Conservation (phyloP, 106 monocot genomes). For the Apostasia shenzhenica region DNA sequence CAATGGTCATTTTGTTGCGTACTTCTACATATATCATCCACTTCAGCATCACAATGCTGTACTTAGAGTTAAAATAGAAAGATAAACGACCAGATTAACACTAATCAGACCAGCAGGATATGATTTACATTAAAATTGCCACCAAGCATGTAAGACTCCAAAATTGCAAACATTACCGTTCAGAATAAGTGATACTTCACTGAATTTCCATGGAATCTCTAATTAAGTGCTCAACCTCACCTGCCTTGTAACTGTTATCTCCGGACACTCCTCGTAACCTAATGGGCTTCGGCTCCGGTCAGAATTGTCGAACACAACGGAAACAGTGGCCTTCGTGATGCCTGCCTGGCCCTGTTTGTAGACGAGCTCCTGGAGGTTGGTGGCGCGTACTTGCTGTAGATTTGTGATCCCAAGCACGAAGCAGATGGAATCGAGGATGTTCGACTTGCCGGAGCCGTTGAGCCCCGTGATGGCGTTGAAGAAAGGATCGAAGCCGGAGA, state of each 20-base stretch:
- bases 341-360: conserved; percentile 99
- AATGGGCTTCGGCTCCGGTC: conserved; percentile 75
- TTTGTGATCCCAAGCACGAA: conserved; percentile 97
- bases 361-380: conserved; percentile 89
- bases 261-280: conserved; percentile 74
- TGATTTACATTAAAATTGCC: too few relatives aligned
- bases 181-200: too few relatives aligned
- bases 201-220: too few relatives aligned
- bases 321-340: conserved; percentile 93
- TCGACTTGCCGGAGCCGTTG: conserved; percentile 96
- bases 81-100: too few relatives aligned
- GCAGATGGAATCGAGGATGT: conserved; percentile 96
- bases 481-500: conserved; percentile 89
- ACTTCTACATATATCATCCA: too few relatives aligned
- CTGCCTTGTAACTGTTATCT: conserved; percentile 94
- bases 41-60: too few relatives aligned
- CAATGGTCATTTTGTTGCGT: too few relatives aligned
- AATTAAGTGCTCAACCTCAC: conserved; percentile 13
- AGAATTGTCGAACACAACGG: conserved; percentile 87
- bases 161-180: too few relatives aligned
- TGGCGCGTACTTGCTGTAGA: conserved; percentile 89
- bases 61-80: too few relatives aligned
- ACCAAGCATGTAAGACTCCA: too few relatives aligned
- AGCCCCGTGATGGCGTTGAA: conserved; percentile 99
- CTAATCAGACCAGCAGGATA: too few relatives aligned